A percentile compares a stretch with the other conserved stretches of the same genome.
These are phyloP conservation scores for Pseudopithomyces chartarum DNA, from an alignment of 2,329 filamentous ascomycete genomes.

Conservation along the genomic window DNA sequence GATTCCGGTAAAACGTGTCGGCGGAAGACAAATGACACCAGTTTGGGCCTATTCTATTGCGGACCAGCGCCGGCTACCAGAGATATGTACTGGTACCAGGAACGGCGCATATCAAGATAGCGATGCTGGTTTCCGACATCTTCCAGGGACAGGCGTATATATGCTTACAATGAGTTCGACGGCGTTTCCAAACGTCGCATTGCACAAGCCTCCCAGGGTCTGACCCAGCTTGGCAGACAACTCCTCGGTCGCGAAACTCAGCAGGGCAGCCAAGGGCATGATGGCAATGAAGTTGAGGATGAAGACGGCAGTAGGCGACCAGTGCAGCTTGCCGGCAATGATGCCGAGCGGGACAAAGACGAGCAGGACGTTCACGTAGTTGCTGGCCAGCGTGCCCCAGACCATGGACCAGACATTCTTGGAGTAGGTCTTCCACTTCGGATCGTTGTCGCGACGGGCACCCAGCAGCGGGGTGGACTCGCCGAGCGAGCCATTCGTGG, in stretches of 20 bases:
- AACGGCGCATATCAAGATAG: background rate
- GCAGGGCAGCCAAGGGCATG: conserved; percentile 73
- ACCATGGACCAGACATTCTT: conserved; percentile 42
- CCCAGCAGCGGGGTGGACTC: conserved; percentile 39
- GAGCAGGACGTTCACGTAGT: conserved; percentile 71
- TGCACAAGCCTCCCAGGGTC: conserved; percentile 73
- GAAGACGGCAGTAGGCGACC: conserved; percentile 72
- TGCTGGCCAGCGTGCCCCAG: conserved; percentile 54
- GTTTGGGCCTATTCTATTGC: background rate
- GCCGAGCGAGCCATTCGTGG: conserved; percentile 31
- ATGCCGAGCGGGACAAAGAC: conserved; percentile 77
- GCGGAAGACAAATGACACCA: background rate
- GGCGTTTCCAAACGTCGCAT: conserved; percentile 79
- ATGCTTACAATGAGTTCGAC: conserved; percentile 73
- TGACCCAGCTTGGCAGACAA: conserved; percentile 74
- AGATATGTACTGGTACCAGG: background rate
- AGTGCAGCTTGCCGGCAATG: conserved; percentile 64
- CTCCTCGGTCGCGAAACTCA: conserved; percentile 80
- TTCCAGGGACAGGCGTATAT: background rate
- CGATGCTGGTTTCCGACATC: background rate
- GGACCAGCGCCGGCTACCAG: background rate
- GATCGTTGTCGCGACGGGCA: conserved; percentile 26
- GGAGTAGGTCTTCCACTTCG: conserved; percentile 33
- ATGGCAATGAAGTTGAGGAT: conserved; percentile 81
- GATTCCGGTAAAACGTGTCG: background rate